Base-by-base conservation (phyloP, 2,329 filamentous ascomycete species). In the Fusarium devonianum region DNA sequence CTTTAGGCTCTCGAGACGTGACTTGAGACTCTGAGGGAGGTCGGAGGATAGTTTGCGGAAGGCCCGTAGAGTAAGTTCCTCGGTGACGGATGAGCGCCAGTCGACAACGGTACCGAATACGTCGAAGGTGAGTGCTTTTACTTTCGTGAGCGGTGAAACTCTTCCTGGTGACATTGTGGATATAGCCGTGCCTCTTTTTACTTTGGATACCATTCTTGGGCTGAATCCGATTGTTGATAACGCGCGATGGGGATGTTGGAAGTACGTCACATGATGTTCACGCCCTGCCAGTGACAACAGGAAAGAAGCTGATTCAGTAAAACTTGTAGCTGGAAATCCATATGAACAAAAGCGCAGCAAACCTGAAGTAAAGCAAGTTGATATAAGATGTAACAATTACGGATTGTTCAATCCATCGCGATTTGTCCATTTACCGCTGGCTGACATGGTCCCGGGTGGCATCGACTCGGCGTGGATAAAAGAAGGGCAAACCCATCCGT, bases 41-140 rank as follows among this genome's bases (percentile, higher is more conserved):
- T 74, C 73, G 22, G 85, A 75, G 2, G 75, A 73, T 11, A 67
- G 65, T 60, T 82, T 80, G 48, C 74, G 69, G 19, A 71, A 66
- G 11, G 83, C 79, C 28, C 78, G 76, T 9, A 75, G 66, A 17
- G 72, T 68, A 36, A 94, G 79, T 43, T 83, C 81, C 7, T 78
- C 73, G 11, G 78, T 82, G 14, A 94, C 83, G 2, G 84, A 83
- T 28, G 76, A 76, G 47, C 89, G 86, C 89, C 89, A 93, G 75
- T 93, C 81, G 34, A 94, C 89, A 56, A 87, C 84, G 1, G 90
- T 94, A 59, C 89, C 89, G 69, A 92, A 92, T 62, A 91, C 82
- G 72, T 92, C 88, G 65, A 90, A 91, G 43, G 86, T 78, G 23
- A 92, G 75, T 7, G 82, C 87, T 58, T 84, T 83, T 56, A 82